Percentiles rank a stretch among this genome's conserved stretches.
Evolutionary conservation across 495 filamentous ascomycete species (phyloP).

Genomic region (Trichoderma asperelloides): DNA sequence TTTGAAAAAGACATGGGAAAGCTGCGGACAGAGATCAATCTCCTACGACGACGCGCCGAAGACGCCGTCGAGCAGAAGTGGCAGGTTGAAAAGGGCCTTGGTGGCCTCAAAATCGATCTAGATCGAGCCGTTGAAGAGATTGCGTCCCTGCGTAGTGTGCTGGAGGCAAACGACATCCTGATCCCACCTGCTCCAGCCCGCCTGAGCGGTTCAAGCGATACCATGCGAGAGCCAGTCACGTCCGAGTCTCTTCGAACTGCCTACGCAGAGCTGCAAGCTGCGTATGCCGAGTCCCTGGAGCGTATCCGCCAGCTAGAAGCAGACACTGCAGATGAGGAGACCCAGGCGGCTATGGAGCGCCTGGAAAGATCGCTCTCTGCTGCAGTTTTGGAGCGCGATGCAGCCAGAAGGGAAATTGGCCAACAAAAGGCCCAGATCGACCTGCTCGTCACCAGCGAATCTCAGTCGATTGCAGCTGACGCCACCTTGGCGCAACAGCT

Average conservation of each 20-base stretch:
- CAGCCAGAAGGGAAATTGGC: conserved; percentile 28
- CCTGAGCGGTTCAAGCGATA: conserved; percentile 25
- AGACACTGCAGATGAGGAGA: conserved; percentile 38
- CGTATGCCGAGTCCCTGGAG: conserved; percentile 42
- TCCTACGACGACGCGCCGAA: conserved; percentile 78
- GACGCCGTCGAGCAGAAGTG: conserved; percentile 96
- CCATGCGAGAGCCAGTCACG: conserved; percentile 32
- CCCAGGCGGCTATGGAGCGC: conserved; percentile 48
- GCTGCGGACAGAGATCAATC: conserved; percentile 75
- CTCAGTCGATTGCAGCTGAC: conserved; percentile 55
- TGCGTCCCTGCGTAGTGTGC: conserved; percentile 61
- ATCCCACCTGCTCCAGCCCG: conserved; percentile 49
- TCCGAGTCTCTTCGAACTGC: conserved; percentile 70
- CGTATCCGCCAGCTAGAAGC: conserved; percentile 48
- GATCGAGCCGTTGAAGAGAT: conserved; percentile 95
- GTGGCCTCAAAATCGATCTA: conserved; percentile 92
- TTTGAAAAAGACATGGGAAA: conserved; percentile 74
- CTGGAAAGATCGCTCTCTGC: conserved; percentile 55
- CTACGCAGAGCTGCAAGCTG: conserved; percentile 67
- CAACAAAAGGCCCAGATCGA: conserved; percentile 54
- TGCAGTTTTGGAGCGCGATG: conserved; percentile 64
- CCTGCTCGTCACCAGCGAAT: conserved; percentile 50
- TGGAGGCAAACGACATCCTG: conserved; percentile 80
- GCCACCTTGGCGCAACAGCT: conserved; percentile 52
- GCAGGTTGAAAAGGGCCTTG: conserved; percentile 88